Percentiles rank a stretch among this genome's conserved stretches.
Conservation (phyloP, 1,284 basidiomycete species). For the Cutaneotrichosporon sp. region DNA sequence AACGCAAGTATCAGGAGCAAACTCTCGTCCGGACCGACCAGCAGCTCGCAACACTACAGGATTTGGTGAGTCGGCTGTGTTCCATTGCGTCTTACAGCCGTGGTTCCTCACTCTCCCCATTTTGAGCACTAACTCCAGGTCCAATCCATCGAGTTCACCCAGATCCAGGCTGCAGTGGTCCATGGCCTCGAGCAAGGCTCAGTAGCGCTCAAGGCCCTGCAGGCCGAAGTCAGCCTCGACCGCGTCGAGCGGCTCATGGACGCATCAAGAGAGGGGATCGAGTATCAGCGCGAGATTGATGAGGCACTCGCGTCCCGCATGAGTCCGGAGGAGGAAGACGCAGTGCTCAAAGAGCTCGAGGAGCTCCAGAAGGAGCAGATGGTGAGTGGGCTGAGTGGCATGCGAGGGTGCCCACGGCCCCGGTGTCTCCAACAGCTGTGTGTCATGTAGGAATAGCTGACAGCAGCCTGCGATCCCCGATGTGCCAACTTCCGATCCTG, state of each 20-base stretch:
- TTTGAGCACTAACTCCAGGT: slow-evolving; percentile 56
- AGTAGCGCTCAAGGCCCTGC: slow-evolving; percentile 85
- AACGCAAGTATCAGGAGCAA: slow-evolving; percentile 88
- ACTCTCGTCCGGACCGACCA: slow-evolving; percentile 81
- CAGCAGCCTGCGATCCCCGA: slow-evolving; percentile 33
- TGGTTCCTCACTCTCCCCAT: neutral
- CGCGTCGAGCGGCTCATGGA: slow-evolving; percentile 89
- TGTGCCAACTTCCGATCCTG: slow-evolving; percentile 29
- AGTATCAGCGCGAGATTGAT: slow-evolving; percentile 91
- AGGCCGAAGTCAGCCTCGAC: slow-evolving; percentile 87
- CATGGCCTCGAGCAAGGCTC: slow-evolving; percentile 91
- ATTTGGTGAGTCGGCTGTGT: slow-evolving; percentile 61
- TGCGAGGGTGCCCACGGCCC: no score
- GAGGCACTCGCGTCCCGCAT: slow-evolving; percentile 78
- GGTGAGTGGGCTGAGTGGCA: no score
- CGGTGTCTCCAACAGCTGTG: no score
- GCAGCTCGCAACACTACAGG: slow-evolving; percentile 84
- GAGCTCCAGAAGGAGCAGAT: slow-evolving; percentile 60
- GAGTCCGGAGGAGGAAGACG: slow-evolving; percentile 86
- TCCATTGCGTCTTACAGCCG: neutral
- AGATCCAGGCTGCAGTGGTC: slow-evolving; percentile 86
- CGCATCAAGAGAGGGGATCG: slow-evolving; percentile 84
- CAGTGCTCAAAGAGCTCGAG: slow-evolving; percentile 75
- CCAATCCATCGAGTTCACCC: slow-evolving; percentile 90
- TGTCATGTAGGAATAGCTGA: neutral